Evolutionary conservation across 1,139 yeast species (phyloP).

Genomic region (Suhomyces terraborum): DNA sequence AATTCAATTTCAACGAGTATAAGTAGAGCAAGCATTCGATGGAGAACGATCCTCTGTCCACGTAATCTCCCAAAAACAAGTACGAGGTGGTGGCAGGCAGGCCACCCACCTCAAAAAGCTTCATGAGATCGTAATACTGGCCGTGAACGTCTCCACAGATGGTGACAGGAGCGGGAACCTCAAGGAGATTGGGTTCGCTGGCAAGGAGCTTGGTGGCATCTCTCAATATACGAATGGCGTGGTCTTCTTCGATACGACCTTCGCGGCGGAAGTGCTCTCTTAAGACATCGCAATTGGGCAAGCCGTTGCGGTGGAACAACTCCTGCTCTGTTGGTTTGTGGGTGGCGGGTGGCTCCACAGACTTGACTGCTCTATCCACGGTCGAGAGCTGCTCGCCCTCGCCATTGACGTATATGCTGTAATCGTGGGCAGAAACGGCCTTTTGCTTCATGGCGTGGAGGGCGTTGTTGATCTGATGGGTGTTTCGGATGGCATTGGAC

Average conservation of each 20-base stretch:
- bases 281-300: conserved; percentile 73
- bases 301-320: conserved; percentile 61
- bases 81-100: conserved; percentile 77
- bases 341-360: conserved; percentile 71
- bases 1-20: conserved; percentile 78
- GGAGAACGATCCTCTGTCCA: conserved; percentile 91
- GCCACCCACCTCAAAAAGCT: conserved; percentile 93
- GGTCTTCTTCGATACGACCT: conserved; percentile 75
- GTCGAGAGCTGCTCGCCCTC: conserved; percentile 72
- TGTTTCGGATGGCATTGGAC: conserved; percentile 35
- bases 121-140: conserved; percentile 87
- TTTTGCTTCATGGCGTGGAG: conserved; percentile 68
- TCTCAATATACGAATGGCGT: conserved; percentile 66
- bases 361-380: conserved; percentile 62
- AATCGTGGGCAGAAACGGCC: conserved; percentile 40
- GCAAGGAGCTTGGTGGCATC: conserved; percentile 61
- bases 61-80: conserved; percentile 91
- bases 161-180: conserved; percentile 90
- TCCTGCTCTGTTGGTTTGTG: conserved; percentile 66
- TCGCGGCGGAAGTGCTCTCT: conserved; percentile 76
- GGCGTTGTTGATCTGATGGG: conserved; percentile 72
- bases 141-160: conserved; percentile 98
- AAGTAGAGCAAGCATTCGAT: conserved; percentile 83
- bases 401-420: conserved; percentile 60
- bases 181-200: conserved; percentile 75